phyloP scores from a whole-genome alignment of 192 early-diverging fungal genomes.

The Rhizophagus clarus region DNA sequence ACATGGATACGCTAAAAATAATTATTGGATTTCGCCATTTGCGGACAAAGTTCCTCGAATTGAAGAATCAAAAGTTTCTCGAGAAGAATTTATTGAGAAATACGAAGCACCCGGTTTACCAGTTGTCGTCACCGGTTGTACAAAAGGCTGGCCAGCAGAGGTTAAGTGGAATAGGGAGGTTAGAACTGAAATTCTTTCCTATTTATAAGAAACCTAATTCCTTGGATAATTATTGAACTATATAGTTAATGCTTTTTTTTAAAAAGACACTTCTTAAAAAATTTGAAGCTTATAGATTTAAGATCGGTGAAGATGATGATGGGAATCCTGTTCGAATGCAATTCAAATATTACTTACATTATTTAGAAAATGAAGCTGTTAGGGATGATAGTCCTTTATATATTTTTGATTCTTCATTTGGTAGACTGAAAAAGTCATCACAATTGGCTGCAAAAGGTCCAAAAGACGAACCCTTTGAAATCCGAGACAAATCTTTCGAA shows the following conservation, averaged over 20 bases:
- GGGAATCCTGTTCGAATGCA: conserved; percentile 66
- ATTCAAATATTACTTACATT: conserved; percentile 64
- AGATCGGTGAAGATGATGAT: conserved; percentile 80
- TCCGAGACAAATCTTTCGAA: neutral
- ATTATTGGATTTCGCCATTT: conserved; percentile 53
- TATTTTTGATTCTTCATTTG: conserved; percentile 78
- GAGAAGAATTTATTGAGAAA: conserved; percentile 59
- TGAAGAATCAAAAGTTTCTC: conserved; percentile 52
- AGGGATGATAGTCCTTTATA: conserved; percentile 78
- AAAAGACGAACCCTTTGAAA: neutral
- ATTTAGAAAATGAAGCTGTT: conserved; percentile 47
- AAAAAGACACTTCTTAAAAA: conserved; percentile 46
- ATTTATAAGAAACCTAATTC: neutral
- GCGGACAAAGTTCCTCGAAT: conserved; percentile 57
- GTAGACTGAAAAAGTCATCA: conserved; percentile 38
- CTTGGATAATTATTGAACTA: neutral
- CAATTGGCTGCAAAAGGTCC: neutral
- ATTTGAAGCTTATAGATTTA: conserved; percentile 70
- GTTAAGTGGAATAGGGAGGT: conserved; percentile 61
- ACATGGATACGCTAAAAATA: conserved; percentile 47
- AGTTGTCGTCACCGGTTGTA: conserved; percentile 62
- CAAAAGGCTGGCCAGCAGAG: conserved; percentile 57
- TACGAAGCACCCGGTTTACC: conserved; percentile 58
- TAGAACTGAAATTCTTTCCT: conserved; percentile 2
- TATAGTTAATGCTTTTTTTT: neutral